A percentile compares a stretch with the other conserved stretches of the same genome.
Evolutionary conservation across 495 filamentous ascomycete genomes (phyloP).

Genomic region (Hypoxylon trugodes): DNA sequence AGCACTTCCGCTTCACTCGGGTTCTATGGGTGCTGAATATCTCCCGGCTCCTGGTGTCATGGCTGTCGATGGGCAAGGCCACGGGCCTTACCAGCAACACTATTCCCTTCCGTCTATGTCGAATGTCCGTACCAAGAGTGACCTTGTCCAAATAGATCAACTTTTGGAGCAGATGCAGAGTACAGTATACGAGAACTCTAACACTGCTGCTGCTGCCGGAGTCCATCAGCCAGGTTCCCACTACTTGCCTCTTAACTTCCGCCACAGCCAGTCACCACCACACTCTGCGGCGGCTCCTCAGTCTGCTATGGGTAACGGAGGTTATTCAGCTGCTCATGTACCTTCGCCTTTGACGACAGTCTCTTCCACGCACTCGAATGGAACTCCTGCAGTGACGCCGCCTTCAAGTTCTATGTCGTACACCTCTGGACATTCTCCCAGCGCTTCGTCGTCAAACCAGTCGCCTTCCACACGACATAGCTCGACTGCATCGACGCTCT

Average conservation of each 20-base stretch:
- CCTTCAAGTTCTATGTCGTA: conserved; percentile 88
- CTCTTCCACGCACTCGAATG: conserved; percentile 61
- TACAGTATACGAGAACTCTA: conserved; percentile 91
- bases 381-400: conserved; percentile 88
- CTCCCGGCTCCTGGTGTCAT: conserved; percentile 57
- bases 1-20: conserved; percentile 69
- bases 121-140: conserved; percentile 89
- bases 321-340: conserved; percentile 63
- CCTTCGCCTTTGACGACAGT: conserved; percentile 67
- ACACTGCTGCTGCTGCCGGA: conserved; percentile 77
- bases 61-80: conserved; percentile 61
- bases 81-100: conserved; percentile 66
- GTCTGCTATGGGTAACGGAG: conserved; percentile 48
- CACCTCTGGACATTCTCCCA: conserved; percentile 84
- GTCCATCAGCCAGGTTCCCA: conserved; percentile 68
- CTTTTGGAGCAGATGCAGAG: conserved; percentile 94
- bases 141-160: conserved; percentile 89
- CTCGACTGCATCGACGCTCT: conserved; percentile 69
- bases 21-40: conserved; percentile 70
- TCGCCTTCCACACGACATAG: conserved; percentile 71
- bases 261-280: conserved; percentile 78
- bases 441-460: conserved; percentile 68
- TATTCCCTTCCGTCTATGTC: conserved; percentile 86
- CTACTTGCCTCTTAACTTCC: conserved; percentile 63
- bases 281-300: conserved; percentile 59